phyloP scores from a whole-genome alignment of 768 basidiomycete species.

The Leccinum obscurum region DNA sequence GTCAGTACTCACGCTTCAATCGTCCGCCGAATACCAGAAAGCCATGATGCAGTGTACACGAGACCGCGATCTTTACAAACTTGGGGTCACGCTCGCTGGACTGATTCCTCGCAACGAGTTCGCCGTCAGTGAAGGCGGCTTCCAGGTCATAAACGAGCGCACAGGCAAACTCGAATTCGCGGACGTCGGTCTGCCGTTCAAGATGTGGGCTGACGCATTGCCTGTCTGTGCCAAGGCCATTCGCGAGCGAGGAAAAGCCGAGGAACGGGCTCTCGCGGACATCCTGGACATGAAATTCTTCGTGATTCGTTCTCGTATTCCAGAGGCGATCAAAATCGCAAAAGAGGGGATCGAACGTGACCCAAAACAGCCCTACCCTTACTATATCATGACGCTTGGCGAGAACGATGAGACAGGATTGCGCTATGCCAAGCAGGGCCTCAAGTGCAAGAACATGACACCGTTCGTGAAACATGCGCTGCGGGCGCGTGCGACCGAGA shows the following conservation, averaged over 20 bases:
- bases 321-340: slow-evolving; percentile 47
- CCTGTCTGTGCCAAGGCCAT: slow-evolving; percentile 58
- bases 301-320: slow-evolving; percentile 48
- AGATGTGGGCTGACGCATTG: slow-evolving; percentile 54
- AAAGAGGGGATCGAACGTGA: slow-evolving; percentile 48
- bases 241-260: slow-evolving; percentile 40
- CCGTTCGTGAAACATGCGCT: slow-evolving; percentile 59
- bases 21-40: slow-evolving; percentile 44
- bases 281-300: slow-evolving; percentile 63
- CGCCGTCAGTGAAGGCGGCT: slow-evolving; percentile 53
- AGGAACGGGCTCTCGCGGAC: slow-evolving; percentile 52
- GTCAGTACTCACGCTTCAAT: slow-evolving; percentile 40
- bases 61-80: slow-evolving; percentile 47
- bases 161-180: slow-evolving; percentile 41
- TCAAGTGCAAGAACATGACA: slow-evolving; percentile 54
- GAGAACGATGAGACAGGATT: slow-evolving; percentile 49
- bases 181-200: slow-evolving; percentile 58
- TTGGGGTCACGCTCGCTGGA: slow-evolving; percentile 50
- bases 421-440: slow-evolving; percentile 60
- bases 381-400: slow-evolving; percentile 57
- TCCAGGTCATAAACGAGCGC: slow-evolving; percentile 43
- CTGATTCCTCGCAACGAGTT: slow-evolving; percentile 59
- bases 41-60: slow-evolving; percentile 52
- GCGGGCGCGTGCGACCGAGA: slow-evolving; percentile 59
- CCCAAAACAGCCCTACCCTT: slow-evolving; percentile 57